Base-by-base conservation (phyloP, 371 early-diverging fungal species). In the Mortierella sp. region DNA sequence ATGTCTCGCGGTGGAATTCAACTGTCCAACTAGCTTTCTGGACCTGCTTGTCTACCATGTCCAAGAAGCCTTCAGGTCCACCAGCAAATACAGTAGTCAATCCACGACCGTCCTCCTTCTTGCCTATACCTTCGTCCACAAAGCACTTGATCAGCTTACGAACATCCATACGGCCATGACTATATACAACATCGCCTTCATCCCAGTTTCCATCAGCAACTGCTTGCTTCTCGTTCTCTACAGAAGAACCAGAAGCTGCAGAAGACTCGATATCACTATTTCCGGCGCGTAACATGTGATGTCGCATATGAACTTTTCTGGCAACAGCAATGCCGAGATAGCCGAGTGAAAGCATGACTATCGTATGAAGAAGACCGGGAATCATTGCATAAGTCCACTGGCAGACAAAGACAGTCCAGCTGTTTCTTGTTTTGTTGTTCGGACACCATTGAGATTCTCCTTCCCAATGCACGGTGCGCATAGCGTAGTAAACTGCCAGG, bases 1-100 rank as follows among this genome's bases (percentile, higher is more conserved):
- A 81, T 14, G 81, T 81, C 61, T 81, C 81, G 43, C 81, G 81
- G 39, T 75, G 72, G 62, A 81, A 75, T 24, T 75, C 72, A 14
- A 72, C 81, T 3, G 68, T 32, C 81, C 81, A 80, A 30, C 22
- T 62, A 3, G 81, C 68, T 54, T 72, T 68, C 59, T 69, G 43
- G 30, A 72, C 72, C 11, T 80, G 81, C 22, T 51, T 45, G 57
- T 80, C 81, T 20, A 80, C 47, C 75, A 74, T 78, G 14, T 68
- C 49, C 0, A 78, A 59, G 62, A 65, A 78, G 6, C 80, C 80
- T 51, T 75, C 72, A 3, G 75, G 80, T 10, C 80, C 75, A 58
- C 80, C 80, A 0, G 75, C 80, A 75, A 80, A 72, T 40, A 80
- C 75, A 0, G 75, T 65, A 4, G 70, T 72, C 59, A 75, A 55